Evolutionary conservation across 2,329 filamentous ascomycete genomes (phyloP).

Genomic region (Aureobasidium sp.): DNA sequence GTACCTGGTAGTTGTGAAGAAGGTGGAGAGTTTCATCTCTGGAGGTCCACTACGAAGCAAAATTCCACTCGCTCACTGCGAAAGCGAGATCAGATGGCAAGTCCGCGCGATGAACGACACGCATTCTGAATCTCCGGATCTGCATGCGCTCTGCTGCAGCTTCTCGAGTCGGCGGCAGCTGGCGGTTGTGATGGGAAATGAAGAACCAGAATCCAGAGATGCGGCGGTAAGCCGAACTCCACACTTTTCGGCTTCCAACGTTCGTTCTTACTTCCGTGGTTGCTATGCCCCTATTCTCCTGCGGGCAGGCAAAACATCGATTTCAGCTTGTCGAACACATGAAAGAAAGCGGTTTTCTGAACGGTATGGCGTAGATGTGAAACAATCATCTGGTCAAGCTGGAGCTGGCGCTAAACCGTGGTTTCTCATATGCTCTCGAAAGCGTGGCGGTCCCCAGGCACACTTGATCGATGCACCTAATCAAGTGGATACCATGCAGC

Average conservation of each 20-base stretch:
- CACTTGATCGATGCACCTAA: not conserved
- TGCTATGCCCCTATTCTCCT: not conserved
- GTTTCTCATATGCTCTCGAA: conserved; percentile 2
- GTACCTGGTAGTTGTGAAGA: not conserved
- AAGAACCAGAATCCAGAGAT: conserved; percentile 2
- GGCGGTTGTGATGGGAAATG: conserved; percentile 5
- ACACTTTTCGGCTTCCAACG: not conserved
- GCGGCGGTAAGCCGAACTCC: conserved; percentile 6
- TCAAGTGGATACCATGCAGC: not conserved
- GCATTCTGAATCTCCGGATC: not conserved
- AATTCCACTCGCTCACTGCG: not conserved
- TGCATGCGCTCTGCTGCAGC: conserved; percentile 2
- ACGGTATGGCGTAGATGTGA: conserved; percentile 10
- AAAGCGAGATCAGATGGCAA: not conserved
- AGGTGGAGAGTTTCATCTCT: not conserved
- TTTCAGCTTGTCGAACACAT: not conserved
- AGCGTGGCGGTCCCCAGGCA: conserved; percentile 4
- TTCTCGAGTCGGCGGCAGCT: not conserved
- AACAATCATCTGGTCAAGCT: conserved; percentile 3
- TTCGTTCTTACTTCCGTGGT: not conserved
- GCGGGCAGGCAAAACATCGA: not conserved
- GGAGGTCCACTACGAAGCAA: conserved; percentile 1
- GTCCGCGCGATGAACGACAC: not conserved
- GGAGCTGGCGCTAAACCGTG: not conserved
- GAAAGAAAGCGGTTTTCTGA: not conserved